These are phyloP conservation scores for Monosiga brevicollis DNA, from an alignment of 78 protist species.

Conservation along the genomic window DNA sequence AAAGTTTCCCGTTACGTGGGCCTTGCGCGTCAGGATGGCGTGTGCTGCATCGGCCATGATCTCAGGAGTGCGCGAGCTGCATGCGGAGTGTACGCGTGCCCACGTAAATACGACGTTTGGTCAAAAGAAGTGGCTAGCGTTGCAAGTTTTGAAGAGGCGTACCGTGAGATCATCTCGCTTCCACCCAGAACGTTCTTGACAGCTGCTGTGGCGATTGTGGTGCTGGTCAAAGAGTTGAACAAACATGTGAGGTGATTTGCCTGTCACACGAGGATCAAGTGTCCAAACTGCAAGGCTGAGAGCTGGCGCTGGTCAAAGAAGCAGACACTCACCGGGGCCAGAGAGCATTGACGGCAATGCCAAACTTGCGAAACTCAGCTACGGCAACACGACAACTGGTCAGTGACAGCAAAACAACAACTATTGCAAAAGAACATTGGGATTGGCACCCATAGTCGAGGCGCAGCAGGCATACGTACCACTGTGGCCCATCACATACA, in stretches of 20 bases:
- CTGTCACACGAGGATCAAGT: too few relatives aligned
- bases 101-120: neutral
- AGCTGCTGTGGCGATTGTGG: conserved; percentile 66
- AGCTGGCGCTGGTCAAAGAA: too few relatives aligned
- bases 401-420: conserved; percentile 18
- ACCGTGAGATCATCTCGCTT: neutral
- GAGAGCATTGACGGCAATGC: conserved; percentile 38
- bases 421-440: too few relatives aligned
- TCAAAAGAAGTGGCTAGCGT: neutral
- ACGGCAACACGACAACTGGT: neutral
- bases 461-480: conserved; percentile 34
- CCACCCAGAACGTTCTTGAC: conserved; percentile 40
- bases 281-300: too few relatives aligned
- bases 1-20: conserved; percentile 50
- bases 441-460: too few relatives aligned
- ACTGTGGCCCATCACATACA: conserved; percentile 67
- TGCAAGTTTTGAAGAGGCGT: neutral
- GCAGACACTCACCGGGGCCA: conserved; percentile 71
- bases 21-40: conserved; percentile 40
- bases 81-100: neutral
- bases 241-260: too few relatives aligned
- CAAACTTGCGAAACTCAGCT: neutral
- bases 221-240: too few relatives aligned
- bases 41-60: conserved; percentile 65
- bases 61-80: conserved; percentile 24